These are phyloP conservation scores for Eimeria sp. DNA, from an alignment of 169 alveolate genomes.

Conservation along the genomic window DNA sequence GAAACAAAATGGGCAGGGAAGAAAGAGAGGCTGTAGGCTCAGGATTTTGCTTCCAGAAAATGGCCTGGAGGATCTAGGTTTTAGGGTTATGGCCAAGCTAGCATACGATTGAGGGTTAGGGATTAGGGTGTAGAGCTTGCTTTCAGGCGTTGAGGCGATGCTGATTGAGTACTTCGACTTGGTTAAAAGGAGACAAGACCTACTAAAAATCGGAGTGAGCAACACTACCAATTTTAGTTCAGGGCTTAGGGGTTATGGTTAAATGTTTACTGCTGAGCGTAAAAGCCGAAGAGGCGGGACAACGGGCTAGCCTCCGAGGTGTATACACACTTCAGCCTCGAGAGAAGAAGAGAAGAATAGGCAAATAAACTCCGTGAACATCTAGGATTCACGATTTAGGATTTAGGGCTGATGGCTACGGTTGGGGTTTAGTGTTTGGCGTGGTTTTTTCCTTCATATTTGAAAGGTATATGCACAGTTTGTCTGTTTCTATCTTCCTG, in stretches of 20 bases:
- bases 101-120: background rate
- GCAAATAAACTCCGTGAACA: too few species aligned
- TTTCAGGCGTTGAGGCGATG: conserved; percentile 45
- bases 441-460: too few species aligned
- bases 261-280: background rate
- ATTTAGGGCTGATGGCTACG: background rate
- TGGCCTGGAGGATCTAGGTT: background rate
- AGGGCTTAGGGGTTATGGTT: conserved; percentile 17
- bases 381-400: background rate
- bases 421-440: too few species aligned
- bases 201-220: conserved; percentile 31
- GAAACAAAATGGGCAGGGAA: background rate
- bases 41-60: background rate
- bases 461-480: too few species aligned
- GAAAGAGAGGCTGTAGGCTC: background rate
- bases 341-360: too few species aligned
- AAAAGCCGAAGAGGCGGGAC: background rate
- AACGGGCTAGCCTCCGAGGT: too few species aligned
- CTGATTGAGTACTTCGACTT: conserved; percentile 32
- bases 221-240: background rate
- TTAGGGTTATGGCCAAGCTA: background rate
- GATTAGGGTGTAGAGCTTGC: background rate
- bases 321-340: too few species aligned
- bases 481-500: too few species aligned
- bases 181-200: conserved; percentile 23